Base-by-base conservation (phyloP, 192 early-diverging fungal species). In the Coemansia reversa region DNA sequence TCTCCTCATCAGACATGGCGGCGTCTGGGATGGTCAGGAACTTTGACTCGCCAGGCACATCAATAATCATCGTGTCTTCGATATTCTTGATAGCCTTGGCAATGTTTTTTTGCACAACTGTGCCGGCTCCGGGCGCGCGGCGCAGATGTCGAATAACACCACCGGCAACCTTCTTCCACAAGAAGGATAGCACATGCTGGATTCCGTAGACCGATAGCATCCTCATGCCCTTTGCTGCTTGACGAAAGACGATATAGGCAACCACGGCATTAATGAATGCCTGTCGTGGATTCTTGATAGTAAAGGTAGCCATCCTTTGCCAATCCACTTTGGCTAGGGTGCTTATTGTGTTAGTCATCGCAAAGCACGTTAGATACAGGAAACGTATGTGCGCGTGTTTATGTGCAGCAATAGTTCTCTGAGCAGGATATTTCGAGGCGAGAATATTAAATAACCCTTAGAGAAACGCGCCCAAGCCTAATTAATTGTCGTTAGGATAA, bases 41-140 rank as follows among this genome's bases (percentile, higher is more conserved):
- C 62, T 87, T 83, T 14, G 84, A 68, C 55, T 85, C 82, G 30
- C 86, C 86, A 1, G 83, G 87, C 7, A 88, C 77, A 60, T 87
- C 81, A 7, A 83, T 72, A 30, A 84, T 77, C 67, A 95, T 87
- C 67, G 86, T 86, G 29, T 90, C 83, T 65, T 96, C 90, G 50
- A 98, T 89, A n/a, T 88, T 87, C 55, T 76, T 81, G 57, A 94
- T 79, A 18, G 83, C 82, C 82, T 92, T 95, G 66, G 78, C 84
- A 51, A 98, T 84, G 69, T 94, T 90, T 5, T 72, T 75, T 58
- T 92, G 81, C 58, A 98, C 84, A 23, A 87, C 83, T 4, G 74
- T 63, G 69, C 89, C 84, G 0, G 91, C 71, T 14, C 82, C 82
- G 1, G 82, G 82, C 12, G 76, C 67, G 12, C 68, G 52, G 27